These are phyloP conservation scores for Leishmania arabica DNA, from an alignment of 208 protist genomes.

Conservation along the genomic window DNA sequence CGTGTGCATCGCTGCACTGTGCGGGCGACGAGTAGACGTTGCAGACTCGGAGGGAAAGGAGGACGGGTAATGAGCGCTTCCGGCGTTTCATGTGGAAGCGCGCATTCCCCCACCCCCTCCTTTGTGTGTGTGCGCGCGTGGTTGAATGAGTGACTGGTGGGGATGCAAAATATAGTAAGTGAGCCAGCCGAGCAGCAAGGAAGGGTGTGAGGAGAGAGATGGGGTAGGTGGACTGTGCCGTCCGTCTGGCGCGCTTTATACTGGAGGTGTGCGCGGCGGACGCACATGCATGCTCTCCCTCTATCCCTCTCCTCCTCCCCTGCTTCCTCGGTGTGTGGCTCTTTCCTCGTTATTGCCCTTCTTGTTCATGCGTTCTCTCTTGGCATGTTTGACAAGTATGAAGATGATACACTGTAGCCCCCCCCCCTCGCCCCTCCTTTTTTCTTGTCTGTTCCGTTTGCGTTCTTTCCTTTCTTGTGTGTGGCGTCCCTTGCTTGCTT, in stretches of 20 bases:
- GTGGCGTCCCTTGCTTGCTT: too few relatives aligned
- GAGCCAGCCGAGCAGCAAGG: not conserved
- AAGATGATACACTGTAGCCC: not conserved
- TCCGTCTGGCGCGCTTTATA: not conserved
- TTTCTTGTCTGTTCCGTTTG: too few relatives aligned
- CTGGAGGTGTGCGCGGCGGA: too few relatives aligned
- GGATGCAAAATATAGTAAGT: too few relatives aligned
- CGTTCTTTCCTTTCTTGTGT: too few relatives aligned
- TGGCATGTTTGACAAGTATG: not conserved
- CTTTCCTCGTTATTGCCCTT: not conserved
- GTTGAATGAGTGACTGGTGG: not conserved
- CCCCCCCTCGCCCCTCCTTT: too few relatives aligned
- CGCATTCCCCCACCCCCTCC: not conserved
- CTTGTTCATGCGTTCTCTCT: not conserved
- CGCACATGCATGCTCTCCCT: not conserved
- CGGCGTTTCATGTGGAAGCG: not conserved
- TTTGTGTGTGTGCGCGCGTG: not conserved
- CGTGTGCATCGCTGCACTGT: not conserved
- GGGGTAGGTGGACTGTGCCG: not conserved
- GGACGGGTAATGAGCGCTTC: not conserved
- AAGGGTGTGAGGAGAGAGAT: not conserved
- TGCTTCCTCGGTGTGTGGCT: not conserved
- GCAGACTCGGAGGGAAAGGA: not conserved
- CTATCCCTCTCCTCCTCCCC: not conserved
- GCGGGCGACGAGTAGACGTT: not conserved